Evolutionary conservation across 768 basidiomycete genomes (phyloP).

Genomic region (Lenzites betulinus): DNA sequence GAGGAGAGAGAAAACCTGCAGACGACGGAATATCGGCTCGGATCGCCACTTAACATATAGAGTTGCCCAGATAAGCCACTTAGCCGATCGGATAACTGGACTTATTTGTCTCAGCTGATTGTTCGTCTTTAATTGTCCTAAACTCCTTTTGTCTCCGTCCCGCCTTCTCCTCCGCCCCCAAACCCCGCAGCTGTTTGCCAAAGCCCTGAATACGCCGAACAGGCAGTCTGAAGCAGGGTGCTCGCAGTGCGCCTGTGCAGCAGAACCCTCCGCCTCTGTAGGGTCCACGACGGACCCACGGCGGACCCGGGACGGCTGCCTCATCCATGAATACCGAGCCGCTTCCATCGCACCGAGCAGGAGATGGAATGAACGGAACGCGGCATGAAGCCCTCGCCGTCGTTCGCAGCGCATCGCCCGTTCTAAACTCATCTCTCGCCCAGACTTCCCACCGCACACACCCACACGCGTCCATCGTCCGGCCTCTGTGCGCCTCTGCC

Average conservation of each 20-base stretch:
- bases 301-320: slow-evolving; percentile 9
- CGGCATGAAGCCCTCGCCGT: slow-evolving; percentile 5
- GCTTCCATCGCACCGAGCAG: not conserved
- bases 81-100: slow-evolving; percentile 13
- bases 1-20: slow-evolving; percentile 12
- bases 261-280: slow-evolving; percentile 3
- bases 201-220: not conserved
- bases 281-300: not conserved
- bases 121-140: not conserved
- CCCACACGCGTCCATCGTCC: slow-evolving; percentile 11
- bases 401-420: slow-evolving; percentile 17
- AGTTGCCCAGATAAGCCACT: slow-evolving; percentile 5
- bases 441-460: slow-evolving; percentile 5
- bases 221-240: slow-evolving; percentile 2
- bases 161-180: not conserved
- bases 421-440: slow-evolving; percentile 1
- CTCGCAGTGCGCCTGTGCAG: not conserved
- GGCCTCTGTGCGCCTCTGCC: slow-evolving; percentile 1
- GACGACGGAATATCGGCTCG: slow-evolving; percentile 14
- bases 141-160: not conserved
- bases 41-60: slow-evolving; percentile 6
- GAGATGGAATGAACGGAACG: slow-evolving; percentile 7
- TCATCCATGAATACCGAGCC: not conserved
- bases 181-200: not conserved
- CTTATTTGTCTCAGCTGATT: slow-evolving; percentile 12